Conservation (phyloP, 768 basidiomycete genomes). For the Naganishia vaughanmartiniae region DNA sequence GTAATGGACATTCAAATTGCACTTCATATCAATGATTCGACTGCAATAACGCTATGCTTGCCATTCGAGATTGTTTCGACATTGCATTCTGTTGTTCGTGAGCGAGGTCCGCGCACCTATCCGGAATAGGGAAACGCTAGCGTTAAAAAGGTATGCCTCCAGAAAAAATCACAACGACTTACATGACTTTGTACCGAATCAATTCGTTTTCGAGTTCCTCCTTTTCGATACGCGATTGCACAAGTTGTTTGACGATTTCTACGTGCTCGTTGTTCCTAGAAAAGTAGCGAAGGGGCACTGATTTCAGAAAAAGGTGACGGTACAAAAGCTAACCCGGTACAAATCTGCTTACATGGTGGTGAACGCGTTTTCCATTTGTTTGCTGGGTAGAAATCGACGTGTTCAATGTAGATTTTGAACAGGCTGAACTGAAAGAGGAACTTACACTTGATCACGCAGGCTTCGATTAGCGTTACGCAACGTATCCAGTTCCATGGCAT, state of each 20-base stretch:
- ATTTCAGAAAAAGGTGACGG: neutral
- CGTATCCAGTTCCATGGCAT: conserved; percentile 76
- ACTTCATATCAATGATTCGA: neutral
- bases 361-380: conserved; percentile 72
- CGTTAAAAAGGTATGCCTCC: no score
- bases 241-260: conserved; percentile 66
- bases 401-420: neutral
- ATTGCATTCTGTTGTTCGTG: conserved; percentile 11
- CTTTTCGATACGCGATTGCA: conserved; percentile 78
- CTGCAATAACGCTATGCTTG: neutral
- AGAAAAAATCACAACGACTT: conserved; percentile 41
- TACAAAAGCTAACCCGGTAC: conserved; percentile 53
- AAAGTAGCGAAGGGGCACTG: neutral
- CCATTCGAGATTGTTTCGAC: conserved; percentile 15
- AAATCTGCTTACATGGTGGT: conserved; percentile 57
- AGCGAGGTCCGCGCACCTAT: conserved; percentile 11
- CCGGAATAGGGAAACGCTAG: neutral
- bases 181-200: conserved; percentile 90
- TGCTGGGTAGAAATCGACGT: conserved; percentile 56
- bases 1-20: neutral
- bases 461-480: conserved; percentile 75
- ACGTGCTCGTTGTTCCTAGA: conserved; percentile 50
- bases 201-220: conserved; percentile 93
- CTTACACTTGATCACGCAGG: conserved; percentile 76
- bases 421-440: conserved; percentile 26